Percentiles rank a stretch among this genome's conserved stretches.
Conservation (phyloP, 345 rosid genomes). For the Salix purpurea region DNA sequence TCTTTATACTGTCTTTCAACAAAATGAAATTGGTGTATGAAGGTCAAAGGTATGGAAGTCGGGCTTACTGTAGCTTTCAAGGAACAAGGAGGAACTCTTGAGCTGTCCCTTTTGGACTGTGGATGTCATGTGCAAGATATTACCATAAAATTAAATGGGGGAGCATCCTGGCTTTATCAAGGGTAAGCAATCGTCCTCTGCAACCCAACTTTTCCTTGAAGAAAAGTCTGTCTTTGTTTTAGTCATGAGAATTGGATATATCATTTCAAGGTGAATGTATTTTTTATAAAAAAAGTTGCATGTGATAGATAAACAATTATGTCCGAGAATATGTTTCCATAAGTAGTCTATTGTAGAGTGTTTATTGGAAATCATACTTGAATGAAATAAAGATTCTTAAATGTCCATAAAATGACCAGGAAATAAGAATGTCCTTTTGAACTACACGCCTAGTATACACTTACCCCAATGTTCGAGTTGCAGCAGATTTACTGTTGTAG, state of each 20-base stretch:
- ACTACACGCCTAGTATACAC: no score
- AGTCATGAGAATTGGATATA: not conserved
- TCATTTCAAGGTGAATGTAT: not conserved
- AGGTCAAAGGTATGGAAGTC: conserved; percentile 67
- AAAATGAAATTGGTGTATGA: conserved; percentile 3
- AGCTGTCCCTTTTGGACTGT: conserved; percentile 38
- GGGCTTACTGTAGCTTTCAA: conserved; percentile 30
- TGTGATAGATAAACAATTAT: no score
- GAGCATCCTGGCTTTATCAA: conserved; percentile 88
- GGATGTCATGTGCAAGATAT: conserved; percentile 52
- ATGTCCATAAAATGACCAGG: no score
- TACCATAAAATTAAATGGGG: conserved; percentile 59
- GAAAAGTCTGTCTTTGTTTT: not conserved
- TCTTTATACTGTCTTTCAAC: not conserved
- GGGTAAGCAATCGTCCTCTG: conserved; percentile 34
- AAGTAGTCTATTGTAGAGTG: no score
- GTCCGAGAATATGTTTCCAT: no score
- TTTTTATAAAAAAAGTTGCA: no score
- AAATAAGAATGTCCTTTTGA: no score
- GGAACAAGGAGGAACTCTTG: conserved; percentile 43
- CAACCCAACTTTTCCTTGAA: not conserved
- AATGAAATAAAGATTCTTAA: no score
- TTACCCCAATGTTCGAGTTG: no score
- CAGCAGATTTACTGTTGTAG: no score
- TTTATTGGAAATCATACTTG: no score